A percentile compares a stretch with the other conserved stretches of the same genome.
Evolutionary conservation across 139 green algal genomes (phyloP).

Genomic region (Chlorella sp.): DNA sequence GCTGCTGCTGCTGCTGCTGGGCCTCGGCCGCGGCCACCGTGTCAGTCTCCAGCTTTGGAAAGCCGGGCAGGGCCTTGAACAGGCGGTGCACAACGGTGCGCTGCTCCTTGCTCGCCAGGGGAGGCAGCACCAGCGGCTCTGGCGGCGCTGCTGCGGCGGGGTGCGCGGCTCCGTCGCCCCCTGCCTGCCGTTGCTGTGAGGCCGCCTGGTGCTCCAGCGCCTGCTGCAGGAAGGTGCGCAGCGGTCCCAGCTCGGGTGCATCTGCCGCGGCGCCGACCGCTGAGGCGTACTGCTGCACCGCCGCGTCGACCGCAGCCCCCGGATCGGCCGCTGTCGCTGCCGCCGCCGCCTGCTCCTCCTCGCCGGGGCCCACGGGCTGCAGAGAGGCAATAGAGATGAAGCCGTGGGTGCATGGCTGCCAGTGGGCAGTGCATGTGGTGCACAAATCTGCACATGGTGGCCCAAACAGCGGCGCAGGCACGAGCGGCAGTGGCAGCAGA

Average conservation of each 20-base stretch:
- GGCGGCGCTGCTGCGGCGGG: neutral
- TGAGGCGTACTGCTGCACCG: constrained; percentile 15
- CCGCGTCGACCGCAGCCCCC: neutral
- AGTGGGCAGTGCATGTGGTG: no score
- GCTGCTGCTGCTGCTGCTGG: constrained; percentile 3
- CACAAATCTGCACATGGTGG: no score
- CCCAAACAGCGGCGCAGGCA: no score
- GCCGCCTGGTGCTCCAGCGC: neutral
- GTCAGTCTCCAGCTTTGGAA: constrained; percentile 30
- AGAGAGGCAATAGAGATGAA: no score
- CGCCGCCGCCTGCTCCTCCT: no score
- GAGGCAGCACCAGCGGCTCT: constrained; percentile 17
- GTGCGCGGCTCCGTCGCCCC: neutral
- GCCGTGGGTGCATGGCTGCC: no score
- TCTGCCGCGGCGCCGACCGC: neutral
- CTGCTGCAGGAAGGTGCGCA: constrained; percentile 3
- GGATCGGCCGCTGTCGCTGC: neutral
- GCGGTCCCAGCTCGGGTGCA: neutral
- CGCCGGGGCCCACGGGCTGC: no score
- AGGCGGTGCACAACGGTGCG: constrained; percentile 55
- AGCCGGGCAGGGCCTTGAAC: constrained; percentile 46
- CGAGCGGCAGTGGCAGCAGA: no score
- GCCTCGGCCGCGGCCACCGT: constrained; percentile 25
- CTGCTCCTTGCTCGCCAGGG: constrained; percentile 27
- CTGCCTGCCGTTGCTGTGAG: no score